Evolutionary conservation across 192 early-diverging fungal species (phyloP).

Genomic region (Powellomyces hirtus): DNA sequence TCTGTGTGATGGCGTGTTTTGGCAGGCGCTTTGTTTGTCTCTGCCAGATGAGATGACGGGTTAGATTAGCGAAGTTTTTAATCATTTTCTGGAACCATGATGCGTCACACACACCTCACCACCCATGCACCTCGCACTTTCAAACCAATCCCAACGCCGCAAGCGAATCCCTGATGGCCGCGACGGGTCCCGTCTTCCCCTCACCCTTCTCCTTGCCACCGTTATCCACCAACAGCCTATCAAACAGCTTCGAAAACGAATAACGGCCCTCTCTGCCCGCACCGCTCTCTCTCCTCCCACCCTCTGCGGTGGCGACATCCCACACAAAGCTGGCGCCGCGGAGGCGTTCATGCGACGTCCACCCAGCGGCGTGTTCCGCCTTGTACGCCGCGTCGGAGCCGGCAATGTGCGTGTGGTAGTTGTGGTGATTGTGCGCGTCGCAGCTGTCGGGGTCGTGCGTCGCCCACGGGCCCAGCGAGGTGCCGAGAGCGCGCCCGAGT

Average conservation of each 20-base stretch:
- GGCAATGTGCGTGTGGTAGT: slow-evolving; percentile 11
- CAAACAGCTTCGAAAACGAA: not conserved
- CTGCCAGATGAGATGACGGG: too few species aligned
- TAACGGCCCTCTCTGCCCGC: not conserved
- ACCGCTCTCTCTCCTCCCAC: not conserved
- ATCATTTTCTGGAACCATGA: too few species aligned
- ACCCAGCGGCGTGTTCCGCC: slow-evolving; percentile 10
- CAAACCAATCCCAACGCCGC: too few species aligned
- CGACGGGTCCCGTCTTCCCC: too few species aligned
- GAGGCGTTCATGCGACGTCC: slow-evolving; percentile 17
- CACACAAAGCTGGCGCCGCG: not conserved
- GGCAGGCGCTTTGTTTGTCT: too few species aligned
- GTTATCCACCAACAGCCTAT: not conserved
- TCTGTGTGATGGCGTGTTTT: too few species aligned
- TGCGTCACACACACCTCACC: too few species aligned
- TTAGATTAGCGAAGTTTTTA: too few species aligned
- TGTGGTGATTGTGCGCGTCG: slow-evolving; percentile 14
- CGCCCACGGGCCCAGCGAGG: slow-evolving; percentile 25
- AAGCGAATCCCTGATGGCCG: too few species aligned
- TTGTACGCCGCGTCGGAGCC: slow-evolving; percentile 8
- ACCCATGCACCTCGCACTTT: too few species aligned
- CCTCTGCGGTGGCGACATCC: slow-evolving; percentile 15
- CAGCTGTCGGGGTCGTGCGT: slow-evolving; percentile 21
- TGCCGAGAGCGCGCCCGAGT: not conserved
- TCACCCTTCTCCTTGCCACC: too few species aligned